phyloP scores from a whole-genome alignment of 78 protist genomes.

The Creolimax fragrantissima region DNA sequence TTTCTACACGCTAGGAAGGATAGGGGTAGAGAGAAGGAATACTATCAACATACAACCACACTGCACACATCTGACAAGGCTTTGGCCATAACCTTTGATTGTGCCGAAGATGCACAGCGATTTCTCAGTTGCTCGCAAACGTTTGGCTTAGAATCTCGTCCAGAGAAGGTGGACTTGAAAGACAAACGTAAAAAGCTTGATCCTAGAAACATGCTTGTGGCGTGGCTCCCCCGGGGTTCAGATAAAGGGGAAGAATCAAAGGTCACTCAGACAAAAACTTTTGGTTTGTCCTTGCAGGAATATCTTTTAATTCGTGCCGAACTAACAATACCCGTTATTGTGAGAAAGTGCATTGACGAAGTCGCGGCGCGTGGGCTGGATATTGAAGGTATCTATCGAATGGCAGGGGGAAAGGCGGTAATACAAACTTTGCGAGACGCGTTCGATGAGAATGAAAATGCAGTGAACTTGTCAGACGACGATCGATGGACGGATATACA shows the following conservation, averaged over 20 bases:
- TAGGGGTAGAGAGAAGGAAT: background rate
- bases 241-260: too few relatives aligned
- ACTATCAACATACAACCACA: background rate
- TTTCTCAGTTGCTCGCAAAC: too few relatives aligned
- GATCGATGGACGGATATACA: background rate
- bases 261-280: too few relatives aligned
- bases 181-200: too few relatives aligned
- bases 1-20: background rate
- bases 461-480: background rate
- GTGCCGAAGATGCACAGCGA: too few relatives aligned
- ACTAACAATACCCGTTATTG: background rate
- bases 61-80: too few relatives aligned
- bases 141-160: too few relatives aligned
- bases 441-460: background rate
- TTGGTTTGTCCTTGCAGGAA: background rate
- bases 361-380: conserved; percentile 5
- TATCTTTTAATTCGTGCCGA: background rate
- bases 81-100: too few relatives aligned
- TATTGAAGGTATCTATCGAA: conserved; percentile 16
- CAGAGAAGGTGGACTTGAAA: too few relatives aligned
- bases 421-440: background rate
- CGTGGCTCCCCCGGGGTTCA: too few relatives aligned
- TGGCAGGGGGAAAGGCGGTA: conserved; percentile 16
- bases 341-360: conserved; percentile 9
- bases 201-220: too few relatives aligned